Base-by-base conservation (phyloP, 176 grass and related monocot genomes). In the Cenchrus purpureus region DNA sequence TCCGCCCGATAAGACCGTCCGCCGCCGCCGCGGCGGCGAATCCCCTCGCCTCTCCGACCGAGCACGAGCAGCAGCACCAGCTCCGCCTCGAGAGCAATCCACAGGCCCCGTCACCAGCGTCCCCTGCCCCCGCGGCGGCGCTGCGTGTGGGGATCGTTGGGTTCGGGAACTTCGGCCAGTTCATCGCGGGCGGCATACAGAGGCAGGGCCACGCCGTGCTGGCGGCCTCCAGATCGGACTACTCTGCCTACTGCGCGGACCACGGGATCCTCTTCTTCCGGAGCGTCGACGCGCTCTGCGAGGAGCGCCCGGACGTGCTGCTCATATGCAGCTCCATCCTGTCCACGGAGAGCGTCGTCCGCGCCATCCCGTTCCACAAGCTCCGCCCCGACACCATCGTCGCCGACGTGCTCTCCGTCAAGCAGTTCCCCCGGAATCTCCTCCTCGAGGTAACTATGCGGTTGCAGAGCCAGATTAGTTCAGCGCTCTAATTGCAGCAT, bases 301-400 rank as follows among this genome's bases (percentile, higher is more conserved):
- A 92, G 65, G 90, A 92, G 72, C 87, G 63, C 61, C 90, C 82
- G 10, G 90, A 95, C 61, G 87, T 95, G 44, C 76, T 95, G 46
- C 72, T 95, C 54, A 48, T 95, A 25, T 92, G 93, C 79, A 95
- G 90, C 77, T 95, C 93, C 56, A 95, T 92, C 80, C 83, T 95
- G 37, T 95, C 93, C 15, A 92, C 82, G 1, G 90, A 92, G 82
- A 8, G 40, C 49, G 83, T 95, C 82, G 75, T 92, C 48, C 90
- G 85, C 3, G 44, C 85, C 12, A 83, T 86, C 51, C 90, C 87
- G 14, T 78, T 92, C 80, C 68, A 83, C 65, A 88, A 81, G 76
- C 74, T 95, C 73, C 86, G 86, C 65, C 90, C 75, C 1, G 85
- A 88, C 70, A 86, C 93, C 53, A 83, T 95, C 78, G 77, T 95